These are phyloP conservation scores for Verticillium alfalfae DNA, from an alignment of 2,329 filamentous ascomycete genomes.

Conservation along the genomic window DNA sequence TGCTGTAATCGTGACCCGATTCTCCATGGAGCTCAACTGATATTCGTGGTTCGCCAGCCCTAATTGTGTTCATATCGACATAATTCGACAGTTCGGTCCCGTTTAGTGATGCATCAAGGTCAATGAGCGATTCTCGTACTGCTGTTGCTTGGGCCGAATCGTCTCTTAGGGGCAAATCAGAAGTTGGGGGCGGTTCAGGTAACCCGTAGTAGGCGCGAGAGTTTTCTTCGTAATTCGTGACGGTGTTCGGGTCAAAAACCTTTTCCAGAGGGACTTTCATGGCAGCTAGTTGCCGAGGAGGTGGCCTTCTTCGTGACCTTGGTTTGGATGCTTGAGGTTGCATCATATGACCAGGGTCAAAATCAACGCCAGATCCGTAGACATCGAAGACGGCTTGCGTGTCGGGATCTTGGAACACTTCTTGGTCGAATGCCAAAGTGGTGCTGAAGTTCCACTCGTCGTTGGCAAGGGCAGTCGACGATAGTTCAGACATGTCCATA, in stretches of 20 bases:
- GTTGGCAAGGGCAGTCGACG: conserved; percentile 38
- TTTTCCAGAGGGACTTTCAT: conserved; percentile 57
- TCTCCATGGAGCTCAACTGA: conserved; percentile 45
- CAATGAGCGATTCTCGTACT: conserved; percentile 59
- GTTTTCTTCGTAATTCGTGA: conserved; percentile 60
- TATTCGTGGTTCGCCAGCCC: conserved; percentile 36
- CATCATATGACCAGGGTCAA: conserved; percentile 42
- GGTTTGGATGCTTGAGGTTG: conserved; percentile 39
- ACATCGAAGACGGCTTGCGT: conserved; percentile 56
- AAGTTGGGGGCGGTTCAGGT: conserved; percentile 33
- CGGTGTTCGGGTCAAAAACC: conserved; percentile 61
- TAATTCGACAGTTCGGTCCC: conserved; percentile 52
- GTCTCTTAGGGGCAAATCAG: conserved; percentile 55
- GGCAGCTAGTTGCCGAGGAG: conserved; percentile 52
- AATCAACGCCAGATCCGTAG: conserved; percentile 54
- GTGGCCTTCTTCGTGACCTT: conserved; percentile 48
- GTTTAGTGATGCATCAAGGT: conserved; percentile 55
- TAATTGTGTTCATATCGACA: conserved; percentile 57
- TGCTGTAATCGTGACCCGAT: conserved; percentile 32
- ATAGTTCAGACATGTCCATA: conserved; percentile 28
- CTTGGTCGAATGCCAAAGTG: conserved; percentile 57
- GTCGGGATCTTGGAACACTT: conserved; percentile 46
- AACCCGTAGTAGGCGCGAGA: conserved; percentile 55
- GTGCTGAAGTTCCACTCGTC: conserved; percentile 67
- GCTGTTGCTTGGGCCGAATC: conserved; percentile 42